Conservation (phyloP, 2,329 filamentous ascomycete genomes). For the Alternaria postmessia region DNA sequence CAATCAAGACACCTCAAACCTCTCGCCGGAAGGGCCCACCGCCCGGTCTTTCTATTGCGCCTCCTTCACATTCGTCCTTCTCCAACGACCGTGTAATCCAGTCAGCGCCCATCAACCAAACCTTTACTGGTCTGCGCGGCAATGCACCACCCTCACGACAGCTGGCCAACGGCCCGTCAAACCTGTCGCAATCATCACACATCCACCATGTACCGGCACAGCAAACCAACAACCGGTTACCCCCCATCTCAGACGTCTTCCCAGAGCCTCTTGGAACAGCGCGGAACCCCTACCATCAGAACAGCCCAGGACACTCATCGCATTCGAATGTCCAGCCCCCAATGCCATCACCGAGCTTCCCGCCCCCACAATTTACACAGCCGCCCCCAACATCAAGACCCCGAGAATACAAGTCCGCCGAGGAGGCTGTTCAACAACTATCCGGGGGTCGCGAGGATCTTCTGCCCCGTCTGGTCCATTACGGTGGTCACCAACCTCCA, state of each 20-base stretch:
- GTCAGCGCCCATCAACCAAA: slow-evolving; percentile 92
- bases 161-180: slow-evolving; percentile 81
- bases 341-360: slow-evolving; percentile 79
- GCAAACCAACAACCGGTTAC: slow-evolving; percentile 90
- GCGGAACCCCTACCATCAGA: slow-evolving; percentile 64
- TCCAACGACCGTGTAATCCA: slow-evolving; percentile 95
- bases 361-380: slow-evolving; percentile 59
- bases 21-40: slow-evolving; percentile 79
- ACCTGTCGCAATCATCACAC: slow-evolving; percentile 82
- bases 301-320: slow-evolving; percentile 69
- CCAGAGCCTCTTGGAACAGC: slow-evolving; percentile 72
- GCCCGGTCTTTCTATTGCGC: slow-evolving; percentile 91
- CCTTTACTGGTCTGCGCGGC: slow-evolving; percentile 85
- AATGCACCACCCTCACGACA: slow-evolving; percentile 73
- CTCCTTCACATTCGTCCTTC: slow-evolving; percentile 90
- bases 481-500: slow-evolving; percentile 90
- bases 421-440: slow-evolving; percentile 91
- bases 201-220: slow-evolving; percentile 89
- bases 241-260: slow-evolving; percentile 94
- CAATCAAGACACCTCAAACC: slow-evolving; percentile 74
- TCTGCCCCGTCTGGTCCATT: slow-evolving; percentile 92
- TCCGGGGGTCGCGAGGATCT: slow-evolving; percentile 92
- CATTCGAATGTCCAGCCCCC: slow-evolving; percentile 72
- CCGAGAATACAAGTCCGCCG: slow-evolving; percentile 92
- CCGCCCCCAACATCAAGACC: slow-evolving; percentile 66